phyloP scores from a whole-genome alignment of 2,329 filamentous ascomycete genomes.

The Aspergillus transmontanensis region DNA sequence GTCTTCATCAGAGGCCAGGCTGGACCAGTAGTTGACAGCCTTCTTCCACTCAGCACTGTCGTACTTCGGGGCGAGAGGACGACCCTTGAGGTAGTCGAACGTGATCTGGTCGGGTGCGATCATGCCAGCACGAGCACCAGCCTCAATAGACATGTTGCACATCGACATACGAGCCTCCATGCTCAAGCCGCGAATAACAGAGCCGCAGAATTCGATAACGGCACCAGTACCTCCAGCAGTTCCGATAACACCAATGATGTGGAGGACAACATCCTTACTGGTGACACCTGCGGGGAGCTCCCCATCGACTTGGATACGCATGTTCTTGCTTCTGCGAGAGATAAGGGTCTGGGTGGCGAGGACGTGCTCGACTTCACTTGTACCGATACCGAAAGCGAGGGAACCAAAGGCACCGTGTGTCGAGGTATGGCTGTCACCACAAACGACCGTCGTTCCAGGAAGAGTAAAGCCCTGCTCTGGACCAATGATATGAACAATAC shows the following conservation, averaged over 20 bases:
- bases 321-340: conserved; percentile 95
- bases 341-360: conserved; percentile 94
- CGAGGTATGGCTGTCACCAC: conserved; percentile 96
- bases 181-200: conserved; percentile 82
- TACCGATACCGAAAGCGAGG: conserved; percentile 95
- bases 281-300: conserved; percentile 87
- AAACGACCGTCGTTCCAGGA: conserved; percentile 93
- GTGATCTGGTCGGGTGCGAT: conserved; percentile 92
- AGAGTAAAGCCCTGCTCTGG: conserved; percentile 98
- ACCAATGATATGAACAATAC: conserved; percentile 97
- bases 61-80: conserved; percentile 81
- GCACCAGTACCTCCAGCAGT: conserved; percentile 92
- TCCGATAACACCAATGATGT: conserved; percentile 91
- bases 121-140: conserved; percentile 92
- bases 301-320: conserved; percentile 94
- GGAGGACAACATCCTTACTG: conserved; percentile 92
- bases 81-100: conserved; percentile 91
- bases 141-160: conserved; percentile 99
- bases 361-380: conserved; percentile 97
- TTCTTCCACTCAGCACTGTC: conserved; percentile 88
- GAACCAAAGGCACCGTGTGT: conserved; percentile 96
- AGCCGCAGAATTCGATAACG: conserved; percentile 97
- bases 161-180: conserved; percentile 99
- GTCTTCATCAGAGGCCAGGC: conserved; percentile 79
- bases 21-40: conserved; percentile 85